Evolutionary conservation across 768 basidiomycete species (phyloP).

Genomic region (Podaxis sp.): DNA sequence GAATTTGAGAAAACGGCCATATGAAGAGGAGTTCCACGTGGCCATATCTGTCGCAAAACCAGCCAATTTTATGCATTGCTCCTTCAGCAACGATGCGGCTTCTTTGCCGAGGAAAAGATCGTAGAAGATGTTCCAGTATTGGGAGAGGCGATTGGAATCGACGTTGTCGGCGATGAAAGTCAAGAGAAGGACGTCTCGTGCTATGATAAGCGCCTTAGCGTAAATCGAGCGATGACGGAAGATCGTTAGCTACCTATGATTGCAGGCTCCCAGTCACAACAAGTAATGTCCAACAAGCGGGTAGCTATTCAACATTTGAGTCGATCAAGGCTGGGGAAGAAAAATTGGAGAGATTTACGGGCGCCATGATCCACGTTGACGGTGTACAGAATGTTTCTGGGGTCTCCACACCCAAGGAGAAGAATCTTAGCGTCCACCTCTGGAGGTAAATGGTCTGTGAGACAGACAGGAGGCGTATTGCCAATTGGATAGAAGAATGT

Average conservation of each 20-base stretch:
- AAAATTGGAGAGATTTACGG: conserved; percentile 16
- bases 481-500: conserved; percentile 56
- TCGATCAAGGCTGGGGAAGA: neutral
- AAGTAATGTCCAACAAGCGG: conserved; percentile 42
- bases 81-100: conserved; percentile 26
- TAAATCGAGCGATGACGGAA: neutral
- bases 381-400: conserved; percentile 49
- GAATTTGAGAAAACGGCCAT: conserved; percentile 32
- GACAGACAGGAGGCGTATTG: conserved; percentile 49
- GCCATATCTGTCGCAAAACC: conserved; percentile 25
- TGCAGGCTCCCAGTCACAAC: conserved; percentile 45
- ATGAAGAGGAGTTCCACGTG: conserved; percentile 36
- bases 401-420: conserved; percentile 55
- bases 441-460: conserved; percentile 43
- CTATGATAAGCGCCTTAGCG: conserved; percentile 20
- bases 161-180: conserved; percentile 35
- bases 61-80: conserved; percentile 36
- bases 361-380: conserved; percentile 24
- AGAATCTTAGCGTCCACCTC: conserved; percentile 46
- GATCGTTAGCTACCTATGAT: conserved; percentile 33
- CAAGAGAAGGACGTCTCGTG: conserved; percentile 44
- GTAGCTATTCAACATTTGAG: conserved; percentile 14
- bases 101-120: conserved; percentile 40
- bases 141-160: conserved; percentile 6
- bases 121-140: conserved; percentile 44